Conservation (phyloP, 202 grass and related monocot genomes). For the Tripidium arundinaceum region DNA sequence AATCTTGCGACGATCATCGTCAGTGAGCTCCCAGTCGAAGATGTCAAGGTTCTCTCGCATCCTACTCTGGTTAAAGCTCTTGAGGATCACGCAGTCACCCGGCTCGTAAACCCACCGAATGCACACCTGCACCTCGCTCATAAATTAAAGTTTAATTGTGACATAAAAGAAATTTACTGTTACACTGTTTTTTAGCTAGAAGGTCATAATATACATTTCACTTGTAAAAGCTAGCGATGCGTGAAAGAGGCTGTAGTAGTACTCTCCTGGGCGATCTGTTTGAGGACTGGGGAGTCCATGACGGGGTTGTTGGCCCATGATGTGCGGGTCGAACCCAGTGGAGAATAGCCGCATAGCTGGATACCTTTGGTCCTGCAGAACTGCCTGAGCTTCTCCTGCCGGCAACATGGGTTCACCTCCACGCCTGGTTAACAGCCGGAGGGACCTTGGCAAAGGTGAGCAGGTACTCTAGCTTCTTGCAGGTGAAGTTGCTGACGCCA, state of each 20-base stretch:
- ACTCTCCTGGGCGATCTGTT: no score
- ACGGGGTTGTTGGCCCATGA: conserved; percentile 29
- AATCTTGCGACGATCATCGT: conserved; percentile 20
- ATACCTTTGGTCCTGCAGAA: conserved; percentile 37
- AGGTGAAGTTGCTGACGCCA: no score
- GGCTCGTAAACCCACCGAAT: conserved; percentile 47
- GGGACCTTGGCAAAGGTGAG: no score
- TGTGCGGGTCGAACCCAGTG: conserved; percentile 41
- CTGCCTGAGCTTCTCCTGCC: conserved; percentile 54
- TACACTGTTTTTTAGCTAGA: no score
- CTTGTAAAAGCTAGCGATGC: no score
- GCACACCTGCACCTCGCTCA: conserved; percentile 23
- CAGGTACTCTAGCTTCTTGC: no score
- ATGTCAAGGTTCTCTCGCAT: conserved; percentile 47
- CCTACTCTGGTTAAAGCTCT: conserved; percentile 40
- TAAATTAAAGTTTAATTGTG: no score
- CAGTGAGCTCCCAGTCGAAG: conserved; percentile 54
- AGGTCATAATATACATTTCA: no score
- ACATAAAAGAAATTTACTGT: no score
- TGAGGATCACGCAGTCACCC: conserved; percentile 24
- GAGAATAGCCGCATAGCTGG: conserved; percentile 48
- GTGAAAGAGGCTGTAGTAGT: no score
- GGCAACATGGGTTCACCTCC: conserved; percentile 52
- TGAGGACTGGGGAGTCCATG: not conserved
- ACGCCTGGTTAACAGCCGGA: conserved; percentile 53